Conservation (phyloP, 2,329 filamentous ascomycete genomes). For the Parafenestella ontariensis region DNA sequence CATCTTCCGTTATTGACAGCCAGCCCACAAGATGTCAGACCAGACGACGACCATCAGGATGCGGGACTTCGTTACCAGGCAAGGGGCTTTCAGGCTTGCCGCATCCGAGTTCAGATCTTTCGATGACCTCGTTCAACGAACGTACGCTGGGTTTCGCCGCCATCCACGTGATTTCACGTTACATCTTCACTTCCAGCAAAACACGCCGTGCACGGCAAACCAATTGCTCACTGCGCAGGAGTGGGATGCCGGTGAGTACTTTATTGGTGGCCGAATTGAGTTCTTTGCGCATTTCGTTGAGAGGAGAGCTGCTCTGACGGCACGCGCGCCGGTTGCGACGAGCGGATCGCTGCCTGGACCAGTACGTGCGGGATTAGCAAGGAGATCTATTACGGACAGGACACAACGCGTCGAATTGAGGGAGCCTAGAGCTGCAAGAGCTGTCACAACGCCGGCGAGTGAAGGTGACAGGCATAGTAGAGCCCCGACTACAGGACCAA, state of each 20-base stretch:
- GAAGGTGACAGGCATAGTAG: too few species aligned
- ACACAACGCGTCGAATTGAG: too few species aligned
- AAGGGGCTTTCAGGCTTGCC: neutral
- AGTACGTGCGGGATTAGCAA: too few species aligned
- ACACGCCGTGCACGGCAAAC: neutral
- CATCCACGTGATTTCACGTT: neutral
- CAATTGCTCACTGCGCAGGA: neutral
- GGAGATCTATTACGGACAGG: too few species aligned
- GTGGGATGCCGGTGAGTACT: neutral
- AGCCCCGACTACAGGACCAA: too few species aligned
- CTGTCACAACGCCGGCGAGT: too few species aligned
- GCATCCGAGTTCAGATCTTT: neutral
- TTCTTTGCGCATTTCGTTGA: neutral
- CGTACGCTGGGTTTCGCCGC: neutral
- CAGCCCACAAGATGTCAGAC: neutral
- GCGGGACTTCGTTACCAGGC: neutral
- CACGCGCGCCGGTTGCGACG: too few species aligned
- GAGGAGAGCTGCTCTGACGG: neutral
- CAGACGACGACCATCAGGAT: neutral
- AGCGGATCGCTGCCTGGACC: too few species aligned
- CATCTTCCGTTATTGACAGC: neutral
- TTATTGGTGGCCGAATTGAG: neutral
- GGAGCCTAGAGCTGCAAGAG: too few species aligned
- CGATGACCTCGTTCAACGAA: neutral
- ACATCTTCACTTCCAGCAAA: slow-evolving; percentile 3